Evolutionary conservation across 164 flowering plant species (phyloP).

Genomic region (Nelumbo lutea): DNA sequence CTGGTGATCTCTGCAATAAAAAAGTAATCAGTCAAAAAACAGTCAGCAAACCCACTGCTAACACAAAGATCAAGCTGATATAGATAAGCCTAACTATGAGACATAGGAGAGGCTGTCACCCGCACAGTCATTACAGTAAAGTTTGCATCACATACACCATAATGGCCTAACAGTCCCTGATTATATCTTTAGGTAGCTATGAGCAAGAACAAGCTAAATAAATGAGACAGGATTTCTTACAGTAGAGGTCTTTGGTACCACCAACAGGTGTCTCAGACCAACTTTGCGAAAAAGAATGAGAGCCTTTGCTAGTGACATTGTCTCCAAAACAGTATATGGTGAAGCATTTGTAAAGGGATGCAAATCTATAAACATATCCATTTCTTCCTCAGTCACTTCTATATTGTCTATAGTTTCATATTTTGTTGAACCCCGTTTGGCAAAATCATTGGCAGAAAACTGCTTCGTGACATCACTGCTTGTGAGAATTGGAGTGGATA

Average conservation of each 20-base stretch:
- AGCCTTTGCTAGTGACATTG: conserved; percentile 93
- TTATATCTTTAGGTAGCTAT: background rate
- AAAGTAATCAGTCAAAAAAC: background rate
- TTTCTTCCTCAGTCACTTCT: conserved; percentile 63
- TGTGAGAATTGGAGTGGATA: conserved; percentile 20
- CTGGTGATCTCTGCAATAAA: conserved; percentile 62
- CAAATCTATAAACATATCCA: conserved; percentile 86
- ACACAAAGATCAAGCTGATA: background rate
- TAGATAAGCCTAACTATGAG: background rate
- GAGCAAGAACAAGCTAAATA: background rate
- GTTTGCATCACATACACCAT: background rate
- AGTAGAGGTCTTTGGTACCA: conserved; percentile 60
- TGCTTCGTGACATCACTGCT: conserved; percentile 27
- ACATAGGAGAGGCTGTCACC: background rate
- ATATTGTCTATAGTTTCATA: conserved; percentile 55
- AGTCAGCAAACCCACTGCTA: background rate
- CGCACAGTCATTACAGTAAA: background rate
- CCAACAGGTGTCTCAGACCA: conserved; percentile 81
- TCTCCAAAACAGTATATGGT: conserved; percentile 87
- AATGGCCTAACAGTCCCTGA: background rate
- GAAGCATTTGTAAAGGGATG: conserved; percentile 85
- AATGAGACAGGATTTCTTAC: conserved; percentile 41
- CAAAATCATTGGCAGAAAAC: conserved; percentile 67
- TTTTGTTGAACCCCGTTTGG: conserved; percentile 60
- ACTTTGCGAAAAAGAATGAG: conserved; percentile 74